Percentiles rank a stretch among this genome's conserved stretches.
These are phyloP conservation scores for Cryptosporidium xiaoi DNA, from an alignment of 169 alveolate species.

Conservation along the genomic window DNA sequence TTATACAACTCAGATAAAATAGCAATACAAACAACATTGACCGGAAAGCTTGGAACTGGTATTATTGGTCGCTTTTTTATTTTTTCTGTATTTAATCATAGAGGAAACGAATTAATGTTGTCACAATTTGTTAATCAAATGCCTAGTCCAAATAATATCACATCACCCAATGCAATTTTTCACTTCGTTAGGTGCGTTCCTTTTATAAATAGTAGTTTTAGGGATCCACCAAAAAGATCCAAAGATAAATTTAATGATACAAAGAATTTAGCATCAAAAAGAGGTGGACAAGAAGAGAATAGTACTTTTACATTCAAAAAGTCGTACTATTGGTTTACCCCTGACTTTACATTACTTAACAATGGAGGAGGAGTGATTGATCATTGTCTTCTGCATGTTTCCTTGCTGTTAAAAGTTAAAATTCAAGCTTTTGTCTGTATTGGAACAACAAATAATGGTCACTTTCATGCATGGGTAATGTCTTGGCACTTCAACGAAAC, in stretches of 20 bases:
- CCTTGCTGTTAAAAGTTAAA: slow-evolving; percentile 80
- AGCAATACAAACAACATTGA: slow-evolving; percentile 14
- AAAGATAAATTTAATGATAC: slow-evolving; percentile 45
- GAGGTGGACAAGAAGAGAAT: neutral
- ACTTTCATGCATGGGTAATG: slow-evolving; percentile 83
- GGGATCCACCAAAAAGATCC: slow-evolving; percentile 67
- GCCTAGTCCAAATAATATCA: slow-evolving; percentile 76
- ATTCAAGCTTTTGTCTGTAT: slow-evolving; percentile 83
- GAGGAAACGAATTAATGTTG: slow-evolving; percentile 76
- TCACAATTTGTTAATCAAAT: slow-evolving; percentile 76
- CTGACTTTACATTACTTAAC: slow-evolving; percentile 82
- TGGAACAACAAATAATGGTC: slow-evolving; percentile 81
- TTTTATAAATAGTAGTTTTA: slow-evolving; percentile 76
- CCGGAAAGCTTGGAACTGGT: slow-evolving; percentile 46
- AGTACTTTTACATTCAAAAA: slow-evolving; percentile 21
- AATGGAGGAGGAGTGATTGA: slow-evolving; percentile 85
- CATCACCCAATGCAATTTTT: slow-evolving; percentile 76
- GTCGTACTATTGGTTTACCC: slow-evolving; percentile 77
- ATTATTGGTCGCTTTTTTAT: slow-evolving; percentile 67
- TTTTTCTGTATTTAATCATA: slow-evolving; percentile 76
- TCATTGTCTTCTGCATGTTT: slow-evolving; percentile 82
- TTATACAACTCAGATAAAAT: slow-evolving; percentile 18
- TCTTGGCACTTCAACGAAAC: slow-evolving; percentile 77
- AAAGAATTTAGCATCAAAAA: slow-evolving; percentile 21
- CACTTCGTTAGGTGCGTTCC: slow-evolving; percentile 79